These are phyloP conservation scores for Lichina pygmaea DNA, from an alignment of 495 filamentous ascomycete species.

Conservation along the genomic window DNA sequence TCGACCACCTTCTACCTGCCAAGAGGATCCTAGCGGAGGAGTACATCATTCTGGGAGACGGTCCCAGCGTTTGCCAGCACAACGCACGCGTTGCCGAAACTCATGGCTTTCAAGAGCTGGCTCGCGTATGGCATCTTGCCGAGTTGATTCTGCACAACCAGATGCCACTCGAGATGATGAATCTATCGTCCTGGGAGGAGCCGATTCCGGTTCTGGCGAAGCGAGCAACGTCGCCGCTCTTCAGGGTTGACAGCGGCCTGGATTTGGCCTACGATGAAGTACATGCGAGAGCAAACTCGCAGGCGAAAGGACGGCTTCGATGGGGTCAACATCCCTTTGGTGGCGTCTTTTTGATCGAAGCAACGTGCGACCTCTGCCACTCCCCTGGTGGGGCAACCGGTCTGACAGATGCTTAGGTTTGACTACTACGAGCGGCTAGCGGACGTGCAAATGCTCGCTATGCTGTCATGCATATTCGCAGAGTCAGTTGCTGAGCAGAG, in stretches of 20 bases:
- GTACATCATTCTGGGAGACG: conserved; percentile 67
- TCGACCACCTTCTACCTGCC: conserved; percentile 41
- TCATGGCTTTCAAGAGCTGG: conserved; percentile 45
- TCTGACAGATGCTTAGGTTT: conserved; percentile 18
- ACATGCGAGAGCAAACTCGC: conserved; percentile 4
- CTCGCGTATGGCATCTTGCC: conserved; percentile 62
- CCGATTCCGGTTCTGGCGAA: conserved; percentile 34
- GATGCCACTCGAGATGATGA: conserved; percentile 37
- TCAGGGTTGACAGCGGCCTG: conserved; percentile 18
- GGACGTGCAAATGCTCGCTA: conserved; percentile 82
- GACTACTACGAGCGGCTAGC: conserved; percentile 51
- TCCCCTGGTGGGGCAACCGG: neutral
- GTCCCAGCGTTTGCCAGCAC: conserved; percentile 48
- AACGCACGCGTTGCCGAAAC: conserved; percentile 56
- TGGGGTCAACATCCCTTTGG: conserved; percentile 73
- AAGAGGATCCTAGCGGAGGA: conserved; percentile 46
- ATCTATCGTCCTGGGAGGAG: conserved; percentile 19
- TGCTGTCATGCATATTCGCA: conserved; percentile 72
- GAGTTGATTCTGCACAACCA: conserved; percentile 50
- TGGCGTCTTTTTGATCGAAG: conserved; percentile 36
- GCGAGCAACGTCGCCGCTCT: conserved; percentile 13
- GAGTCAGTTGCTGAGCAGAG: conserved; percentile 14
- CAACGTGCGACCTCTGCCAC: conserved; percentile 8
- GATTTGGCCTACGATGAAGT: conserved; percentile 17
- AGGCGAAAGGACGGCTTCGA: conserved; percentile 31